Conservation (phyloP, 1,284 basidiomycete genomes). For the Cystobasidium slooffiae region DNA sequence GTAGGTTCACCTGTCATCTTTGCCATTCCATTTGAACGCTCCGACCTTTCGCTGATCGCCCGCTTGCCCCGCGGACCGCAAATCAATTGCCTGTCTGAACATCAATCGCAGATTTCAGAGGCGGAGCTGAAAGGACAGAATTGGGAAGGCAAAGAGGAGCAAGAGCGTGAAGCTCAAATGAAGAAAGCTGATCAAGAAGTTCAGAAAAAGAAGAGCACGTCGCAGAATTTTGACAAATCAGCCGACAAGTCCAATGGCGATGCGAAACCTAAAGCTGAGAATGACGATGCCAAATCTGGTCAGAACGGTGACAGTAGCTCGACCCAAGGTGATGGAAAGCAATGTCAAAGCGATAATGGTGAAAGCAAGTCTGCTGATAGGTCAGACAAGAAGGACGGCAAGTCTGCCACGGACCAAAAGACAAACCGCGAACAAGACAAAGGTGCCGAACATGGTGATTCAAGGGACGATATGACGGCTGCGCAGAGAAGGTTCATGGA, state of each 20-base stretch:
- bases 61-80: conserved; percentile 17
- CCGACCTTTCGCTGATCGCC: background rate
- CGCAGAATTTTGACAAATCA: too few relatives aligned
- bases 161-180: conserved; percentile 50
- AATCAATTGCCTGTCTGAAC: conserved; percentile 19
- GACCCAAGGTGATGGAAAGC: background rate
- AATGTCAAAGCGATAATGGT: background rate
- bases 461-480: conserved; percentile 31
- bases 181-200: conserved; percentile 26
- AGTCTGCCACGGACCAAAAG: conserved; percentile 10
- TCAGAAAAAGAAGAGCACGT: conserved; percentile 19
- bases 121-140: conserved; percentile 47
- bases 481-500: conserved; percentile 40
- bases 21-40: background rate
- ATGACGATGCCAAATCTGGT: conserved; percentile 12
- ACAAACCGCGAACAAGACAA: conserved; percentile 18
- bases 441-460: conserved; percentile 25
- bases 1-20: background rate
- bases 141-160: conserved; percentile 50
- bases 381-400: conserved; percentile 11
- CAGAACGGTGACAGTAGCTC: conserved; percentile 35
- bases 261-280: conserved; percentile 17
- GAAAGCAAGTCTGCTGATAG: background rate
- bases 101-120: background rate
- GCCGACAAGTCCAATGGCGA: conserved; percentile 1